Evolutionary conservation across 2,329 filamentous ascomycete genomes (phyloP), one percentile per base, ranked within the genome.

Genomic region (Penicillium aurantiogriseum): DNA sequence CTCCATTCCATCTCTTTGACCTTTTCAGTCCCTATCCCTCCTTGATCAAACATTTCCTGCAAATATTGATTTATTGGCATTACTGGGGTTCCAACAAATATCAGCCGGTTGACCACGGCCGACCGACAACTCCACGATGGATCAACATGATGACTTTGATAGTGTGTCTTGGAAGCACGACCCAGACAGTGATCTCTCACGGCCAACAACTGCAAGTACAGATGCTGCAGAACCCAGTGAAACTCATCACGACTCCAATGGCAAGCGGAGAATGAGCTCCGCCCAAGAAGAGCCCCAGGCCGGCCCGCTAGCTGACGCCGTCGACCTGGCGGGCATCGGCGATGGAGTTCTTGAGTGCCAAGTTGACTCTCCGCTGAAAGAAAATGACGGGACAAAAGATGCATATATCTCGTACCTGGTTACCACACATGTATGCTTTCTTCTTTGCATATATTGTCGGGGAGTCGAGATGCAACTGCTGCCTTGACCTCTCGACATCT

Each of bases 391-490:
- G 47, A 95, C 92, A 58, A 97, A 97, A 76, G 94, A 97, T 76
- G 89, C 91, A 53, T 99, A 96, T 78, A 89, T 97, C 57, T 97
- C 94, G 11, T 99, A 99, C 74, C 82, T 95, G 49, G 90, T 99
- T 64, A 94, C 90, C 44, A 97, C 94, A 52, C 83, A 92, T 77
- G 92, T 96, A 80, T 52, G 80, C 76, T 25, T 46, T 54, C 56
- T 73, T 66, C 48, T 49, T 35, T 44, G 35, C 13, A 45, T 39
- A 36, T 49, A 23, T n/a, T 33, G 8, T 43, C 21, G 31, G 27
- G 36, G 23, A n/a, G 54, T 51, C 33, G 46, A n/a, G 33, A 17
- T 33, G 48, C 21, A 42, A 42, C 51, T 56, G 65, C 57, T 67
- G 64, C 64, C 62, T 64, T 60, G 51, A 29, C 44, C 52, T 45